phyloP scores from a whole-genome alignment of 2,329 filamentous ascomycete species.

The Microsporum audouinii region DNA sequence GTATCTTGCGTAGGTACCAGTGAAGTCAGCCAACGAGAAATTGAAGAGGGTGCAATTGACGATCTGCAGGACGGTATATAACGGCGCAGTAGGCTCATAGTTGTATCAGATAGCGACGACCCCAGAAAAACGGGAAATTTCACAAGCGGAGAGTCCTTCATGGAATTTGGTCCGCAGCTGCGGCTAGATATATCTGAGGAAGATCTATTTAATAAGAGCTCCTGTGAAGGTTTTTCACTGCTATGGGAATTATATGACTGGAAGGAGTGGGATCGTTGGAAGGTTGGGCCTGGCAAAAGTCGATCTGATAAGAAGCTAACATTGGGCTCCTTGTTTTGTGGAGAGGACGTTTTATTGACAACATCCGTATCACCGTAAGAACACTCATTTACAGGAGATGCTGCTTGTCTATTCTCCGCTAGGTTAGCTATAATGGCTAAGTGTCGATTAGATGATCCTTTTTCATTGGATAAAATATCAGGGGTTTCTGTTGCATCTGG shows the following conservation, averaged over 20 bases:
- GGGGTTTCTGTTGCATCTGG: background rate
- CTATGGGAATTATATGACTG: background rate
- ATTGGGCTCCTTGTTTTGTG: background rate
- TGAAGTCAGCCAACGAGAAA: slow-evolving; percentile 2
- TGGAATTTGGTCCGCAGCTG: background rate
- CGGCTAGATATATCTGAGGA: background rate
- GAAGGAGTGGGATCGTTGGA: background rate
- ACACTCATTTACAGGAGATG: background rate
- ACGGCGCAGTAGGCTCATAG: background rate
- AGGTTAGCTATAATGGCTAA: background rate
- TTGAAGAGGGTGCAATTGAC: background rate
- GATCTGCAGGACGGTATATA: slow-evolving; percentile 5
- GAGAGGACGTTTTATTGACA: background rate
- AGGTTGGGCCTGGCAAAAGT: background rate
- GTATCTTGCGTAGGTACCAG: background rate
- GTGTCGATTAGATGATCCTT: background rate
- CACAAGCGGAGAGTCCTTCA: background rate
- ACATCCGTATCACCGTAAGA: background rate
- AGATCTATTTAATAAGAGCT: background rate
- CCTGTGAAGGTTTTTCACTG: background rate
- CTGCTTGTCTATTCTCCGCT: background rate
- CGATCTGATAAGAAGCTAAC: background rate
- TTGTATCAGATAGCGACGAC: background rate
- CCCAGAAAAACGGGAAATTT: slow-evolving; percentile 3
- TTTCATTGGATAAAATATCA: background rate